Conservation (phyloP, 2,329 filamentous ascomycete genomes). For the Rutstroemia sp. region DNA sequence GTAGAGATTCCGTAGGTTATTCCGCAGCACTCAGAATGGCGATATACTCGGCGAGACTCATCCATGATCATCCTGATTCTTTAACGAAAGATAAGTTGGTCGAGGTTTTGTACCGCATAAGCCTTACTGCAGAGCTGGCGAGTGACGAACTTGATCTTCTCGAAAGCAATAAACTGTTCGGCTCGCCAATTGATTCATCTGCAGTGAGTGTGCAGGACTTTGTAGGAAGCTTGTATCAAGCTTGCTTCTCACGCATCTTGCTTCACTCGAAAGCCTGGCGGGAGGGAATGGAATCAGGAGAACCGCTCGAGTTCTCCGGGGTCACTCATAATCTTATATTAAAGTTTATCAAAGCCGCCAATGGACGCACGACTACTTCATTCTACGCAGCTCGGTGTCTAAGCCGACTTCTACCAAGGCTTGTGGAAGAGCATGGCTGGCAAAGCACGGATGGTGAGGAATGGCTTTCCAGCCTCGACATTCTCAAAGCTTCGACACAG, state of each 20-base stretch:
- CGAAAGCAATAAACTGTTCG: conserved; percentile 41
- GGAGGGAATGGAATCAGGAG: background rate
- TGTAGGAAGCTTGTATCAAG: background rate
- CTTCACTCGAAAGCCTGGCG: conserved; percentile 40
- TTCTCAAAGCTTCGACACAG: conserved; percentile 40
- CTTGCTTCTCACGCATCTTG: conserved; percentile 15
- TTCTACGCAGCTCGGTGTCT: conserved; percentile 48
- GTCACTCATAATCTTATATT: conserved; percentile 37
- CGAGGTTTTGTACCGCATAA: conserved; percentile 45
- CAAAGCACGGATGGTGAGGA: conserved; percentile 37
- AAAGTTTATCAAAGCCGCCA: conserved; percentile 38
- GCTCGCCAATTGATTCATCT: conserved; percentile 31
- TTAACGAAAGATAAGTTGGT: conserved; percentile 38
- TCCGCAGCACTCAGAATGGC: conserved; percentile 71
- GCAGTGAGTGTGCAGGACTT: conserved; percentile 20
- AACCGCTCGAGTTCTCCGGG: conserved; percentile 26
- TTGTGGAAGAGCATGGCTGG: conserved; percentile 42
- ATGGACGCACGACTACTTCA: conserved; percentile 35
- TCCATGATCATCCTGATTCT: conserved; percentile 36
- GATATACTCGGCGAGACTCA: conserved; percentile 56
- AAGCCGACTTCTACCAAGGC: conserved; percentile 40
- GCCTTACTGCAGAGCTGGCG: conserved; percentile 43
- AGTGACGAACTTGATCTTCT: conserved; percentile 43
- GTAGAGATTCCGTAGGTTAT: conserved; percentile 60
- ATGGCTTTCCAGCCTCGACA: conserved; percentile 37